Evolutionary conservation across 2,329 filamentous ascomycete species (phyloP), one percentile per base, ranked within the genome.

Genomic region (Colletotrichum sp.): DNA sequence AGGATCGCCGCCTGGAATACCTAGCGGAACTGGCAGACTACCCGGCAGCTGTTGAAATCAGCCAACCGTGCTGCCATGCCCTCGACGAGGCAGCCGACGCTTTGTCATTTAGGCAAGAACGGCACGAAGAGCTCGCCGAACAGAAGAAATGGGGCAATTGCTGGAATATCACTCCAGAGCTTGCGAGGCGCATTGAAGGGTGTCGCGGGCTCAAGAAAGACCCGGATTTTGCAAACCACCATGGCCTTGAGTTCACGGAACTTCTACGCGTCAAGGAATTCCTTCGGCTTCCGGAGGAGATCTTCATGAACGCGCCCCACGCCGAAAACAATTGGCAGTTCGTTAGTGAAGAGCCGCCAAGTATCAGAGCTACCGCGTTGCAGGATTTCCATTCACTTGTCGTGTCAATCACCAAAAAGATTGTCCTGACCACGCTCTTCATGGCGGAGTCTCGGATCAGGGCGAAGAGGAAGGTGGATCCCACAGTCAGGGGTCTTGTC

Each of bases 271-370:
- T 92, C 4, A 82, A 84, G 4, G 86, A 83, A 12, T 95, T 93
- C 90, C 82, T 96, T 6, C 82, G 83, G 7, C 85, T 97, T 6
- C 92, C 93, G 0, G 86, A 89, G 59, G 85, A 86, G 2, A 78
- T 96, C 2, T 97, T 96, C 80, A 96, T 97, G 94, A 96, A 96
- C 74, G 87, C 88, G 15, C 81, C 85, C 3, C 85, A 89, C 55
- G 83, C 87, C 15, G 90, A 91, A 68, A 88, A 90, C 69, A 95
- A 94, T 79, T 97, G 94, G 94, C 86, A 84, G 38, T 86, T 85
- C 51, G 78, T 94, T 9, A 87, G 88, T 24, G 87, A 89, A n/a
- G 87, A 90, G 70, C 86, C 86, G 5, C 95, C 95, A 0, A 91
- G 93, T 0, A 90, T 98, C 27, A 92, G 93, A 77, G 90, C 92